Base-by-base conservation (phyloP, 2,329 filamentous ascomycete species). In the Fusarium sp. region DNA sequence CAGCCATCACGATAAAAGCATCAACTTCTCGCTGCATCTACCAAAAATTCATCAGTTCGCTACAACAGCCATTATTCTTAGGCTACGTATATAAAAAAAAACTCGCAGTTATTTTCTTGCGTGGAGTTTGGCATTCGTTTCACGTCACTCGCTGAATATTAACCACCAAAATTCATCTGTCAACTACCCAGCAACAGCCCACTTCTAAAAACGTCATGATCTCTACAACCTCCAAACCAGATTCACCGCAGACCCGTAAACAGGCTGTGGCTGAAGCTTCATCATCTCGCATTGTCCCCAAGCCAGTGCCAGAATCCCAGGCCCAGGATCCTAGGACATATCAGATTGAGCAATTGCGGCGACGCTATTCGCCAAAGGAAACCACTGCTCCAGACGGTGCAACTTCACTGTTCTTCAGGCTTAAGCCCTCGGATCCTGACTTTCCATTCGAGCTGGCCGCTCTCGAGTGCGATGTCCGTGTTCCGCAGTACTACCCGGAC, bases 391-490 rank as follows among this genome's bases (percentile, higher is more conserved):
- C 77, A 8, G 78, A 85, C 62, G 84, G 86, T 49, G 83, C 83
- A 4, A 88, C 86, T 0, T 83, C 86, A 16, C 78, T 94, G 38
- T 79, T 82, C 11, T 92, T 95, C 77, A 87, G 83, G 52, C 80
- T 96, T 65, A 80, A 80, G 13, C 92, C 92, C 7, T 93, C 92
- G 8, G 92, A 96, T 75, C 92, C 92, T 0, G 92, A 96, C 74
- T 95, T 96, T 73, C 91, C 92, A 1, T 95, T 92, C 77, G 91
- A 94, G 65, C 82, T 95, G 74, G 85, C 88, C 28, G 82, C 85
- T 38, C 82, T 96, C 33, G 84, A 91, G 40, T 94, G 91, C 76
- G 83, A 88, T 42, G 80, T 96, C 37, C 84, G 82, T 51, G 83
- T 96, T 20, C 92, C 92, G 3, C 76, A 75, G 11, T 79, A 78